Evolutionary conservation across 2,329 filamentous ascomycete species (phyloP).

Genomic region (Xenosphaeropsis pyriputrescens): DNA sequence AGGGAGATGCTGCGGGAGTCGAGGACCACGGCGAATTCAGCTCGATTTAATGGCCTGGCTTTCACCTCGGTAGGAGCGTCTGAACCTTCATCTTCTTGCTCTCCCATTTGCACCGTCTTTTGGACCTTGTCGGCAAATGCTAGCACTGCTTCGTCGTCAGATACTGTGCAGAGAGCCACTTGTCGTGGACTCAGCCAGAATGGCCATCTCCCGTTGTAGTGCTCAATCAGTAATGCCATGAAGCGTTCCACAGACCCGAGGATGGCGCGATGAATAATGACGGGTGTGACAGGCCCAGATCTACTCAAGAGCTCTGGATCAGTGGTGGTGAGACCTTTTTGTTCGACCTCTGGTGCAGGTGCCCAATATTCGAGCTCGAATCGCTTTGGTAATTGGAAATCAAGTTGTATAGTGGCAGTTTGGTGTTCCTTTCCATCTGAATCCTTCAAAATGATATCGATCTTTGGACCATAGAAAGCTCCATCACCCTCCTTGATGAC

Average conservation of each 20-base stretch:
- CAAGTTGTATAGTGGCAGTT: constrained; percentile 76
- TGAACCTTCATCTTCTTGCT: background rate
- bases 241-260: constrained; percentile 74
- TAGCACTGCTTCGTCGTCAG: constrained; percentile 28
- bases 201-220: constrained; percentile 67
- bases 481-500: constrained; percentile 67
- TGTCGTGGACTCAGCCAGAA: constrained; percentile 82
- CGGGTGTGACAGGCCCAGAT: constrained; percentile 51
- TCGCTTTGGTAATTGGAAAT: constrained; percentile 76
- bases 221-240: constrained; percentile 74
- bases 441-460: constrained; percentile 71
- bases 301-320: constrained; percentile 30
- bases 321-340: constrained; percentile 30
- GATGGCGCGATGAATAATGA: constrained; percentile 75
- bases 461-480: constrained; percentile 86
- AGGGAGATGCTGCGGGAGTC: constrained; percentile 49
- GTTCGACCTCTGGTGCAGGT: constrained; percentile 48
- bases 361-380: constrained; percentile 66
- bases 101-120: constrained; percentile 1
- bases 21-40: constrained; percentile 55
- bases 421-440: constrained; percentile 77
- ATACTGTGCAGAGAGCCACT: constrained; percentile 59
- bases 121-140: constrained; percentile 11
- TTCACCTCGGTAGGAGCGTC: background rate
- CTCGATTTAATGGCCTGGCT: constrained; percentile 24